phyloP scores from a whole-genome alignment of 768 basidiomycete species.

The Phaffia tasmanica region DNA sequence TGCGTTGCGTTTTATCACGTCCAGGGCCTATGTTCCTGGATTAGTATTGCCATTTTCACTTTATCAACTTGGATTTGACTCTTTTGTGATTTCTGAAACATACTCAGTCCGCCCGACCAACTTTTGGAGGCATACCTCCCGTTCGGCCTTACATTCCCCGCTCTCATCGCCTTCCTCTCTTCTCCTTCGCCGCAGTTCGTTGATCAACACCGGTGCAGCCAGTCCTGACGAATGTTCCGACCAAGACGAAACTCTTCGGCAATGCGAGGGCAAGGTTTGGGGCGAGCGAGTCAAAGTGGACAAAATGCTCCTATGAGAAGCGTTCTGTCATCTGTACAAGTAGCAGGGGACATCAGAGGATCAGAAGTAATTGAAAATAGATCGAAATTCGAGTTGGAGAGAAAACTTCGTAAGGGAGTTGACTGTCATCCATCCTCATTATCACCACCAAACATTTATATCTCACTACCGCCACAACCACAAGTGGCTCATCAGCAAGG shows the following conservation, averaged over 20 bases:
- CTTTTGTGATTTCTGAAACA: no score
- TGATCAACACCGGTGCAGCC: conserved; percentile 43
- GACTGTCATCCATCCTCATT: background rate
- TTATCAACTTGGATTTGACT: no score
- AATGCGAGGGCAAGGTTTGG: conserved; percentile 23
- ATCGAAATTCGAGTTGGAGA: background rate
- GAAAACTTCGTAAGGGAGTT: background rate
- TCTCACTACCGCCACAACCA: background rate
- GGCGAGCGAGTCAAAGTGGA: conserved; percentile 19
- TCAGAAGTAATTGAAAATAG: background rate
- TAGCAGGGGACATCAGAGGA: background rate
- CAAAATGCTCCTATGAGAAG: conserved; percentile 18
- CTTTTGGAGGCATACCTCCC: conserved; percentile 63
- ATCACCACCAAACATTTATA: background rate
- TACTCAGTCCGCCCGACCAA: conserved; percentile 62
- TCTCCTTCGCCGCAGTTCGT: conserved; percentile 64
- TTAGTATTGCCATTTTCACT: no score
- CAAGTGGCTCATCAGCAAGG: no score
- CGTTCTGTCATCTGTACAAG: background rate
- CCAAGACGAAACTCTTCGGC: conserved; percentile 10
- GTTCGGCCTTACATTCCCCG: conserved; percentile 58
- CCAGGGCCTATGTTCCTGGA: no score
- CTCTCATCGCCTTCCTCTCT: conserved; percentile 64
- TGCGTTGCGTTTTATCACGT: no score
- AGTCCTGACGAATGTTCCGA: conserved; percentile 23